phyloP scores from a whole-genome alignment of 108 stramenopile genomes.

The Conticribra guillardii region DNA sequence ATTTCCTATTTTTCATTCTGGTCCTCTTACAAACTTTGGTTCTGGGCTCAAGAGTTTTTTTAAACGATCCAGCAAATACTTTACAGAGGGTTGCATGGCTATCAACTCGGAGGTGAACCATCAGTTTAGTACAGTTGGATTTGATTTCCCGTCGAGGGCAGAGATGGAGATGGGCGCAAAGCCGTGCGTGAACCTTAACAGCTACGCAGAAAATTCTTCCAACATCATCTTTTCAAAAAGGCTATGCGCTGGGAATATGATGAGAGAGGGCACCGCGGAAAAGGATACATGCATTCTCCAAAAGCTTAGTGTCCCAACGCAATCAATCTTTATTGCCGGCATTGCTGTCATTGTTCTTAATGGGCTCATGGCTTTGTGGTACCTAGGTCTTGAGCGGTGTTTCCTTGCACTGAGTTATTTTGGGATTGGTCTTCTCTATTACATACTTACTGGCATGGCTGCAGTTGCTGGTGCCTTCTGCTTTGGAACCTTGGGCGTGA shows the following conservation, averaged over 20 bases:
- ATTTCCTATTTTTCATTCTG: slow-evolving; percentile 63
- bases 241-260: slow-evolving; percentile 42
- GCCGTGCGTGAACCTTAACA: slow-evolving; percentile 40
- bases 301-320: slow-evolving; percentile 16
- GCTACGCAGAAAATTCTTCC: slow-evolving; percentile 35
- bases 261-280: slow-evolving; percentile 31
- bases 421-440: slow-evolving; percentile 38
- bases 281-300: slow-evolving; percentile 27
- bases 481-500: slow-evolving; percentile 25
- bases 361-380: slow-evolving; percentile 23
- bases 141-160: slow-evolving; percentile 23
- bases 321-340: slow-evolving; percentile 19
- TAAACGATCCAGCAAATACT: slow-evolving; percentile 20
- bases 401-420: slow-evolving; percentile 24
- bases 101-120: slow-evolving; percentile 52
- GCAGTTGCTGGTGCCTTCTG: slow-evolving; percentile 36
- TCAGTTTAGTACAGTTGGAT: slow-evolving; percentile 58
- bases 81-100: slow-evolving; percentile 59
- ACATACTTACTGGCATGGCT: slow-evolving; percentile 15
- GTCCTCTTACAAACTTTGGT: slow-evolving; percentile 55
- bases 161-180: not conserved
- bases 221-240: slow-evolving; percentile 43
- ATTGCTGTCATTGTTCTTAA: slow-evolving; percentile 13
- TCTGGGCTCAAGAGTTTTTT: slow-evolving; percentile 40
- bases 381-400: slow-evolving; percentile 24